Percentiles rank a stretch among this genome's conserved stretches.
Conservation (phyloP, 257 asterid genomes). For the Gardenia jasminoides region DNA sequence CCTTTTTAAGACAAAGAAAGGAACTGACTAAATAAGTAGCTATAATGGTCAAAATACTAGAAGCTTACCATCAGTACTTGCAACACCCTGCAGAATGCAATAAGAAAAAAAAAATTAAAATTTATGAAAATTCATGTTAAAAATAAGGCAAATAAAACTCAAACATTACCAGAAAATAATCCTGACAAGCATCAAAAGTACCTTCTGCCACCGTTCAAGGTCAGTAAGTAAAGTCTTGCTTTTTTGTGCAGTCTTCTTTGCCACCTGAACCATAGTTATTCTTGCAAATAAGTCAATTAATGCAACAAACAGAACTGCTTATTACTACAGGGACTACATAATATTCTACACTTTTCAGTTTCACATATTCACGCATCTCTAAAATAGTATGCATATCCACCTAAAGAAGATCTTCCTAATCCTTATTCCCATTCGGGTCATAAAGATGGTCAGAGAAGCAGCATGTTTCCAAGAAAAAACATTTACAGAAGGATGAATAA, state of each 20-base stretch:
- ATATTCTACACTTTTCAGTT: not conserved
- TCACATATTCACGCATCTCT: not conserved
- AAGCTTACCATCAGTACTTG: conserved; percentile 80
- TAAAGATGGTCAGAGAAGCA: not conserved
- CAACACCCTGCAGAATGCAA: conserved; percentile 88
- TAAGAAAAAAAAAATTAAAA: conserved; percentile 24
- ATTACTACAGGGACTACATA: not conserved
- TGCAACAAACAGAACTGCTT: not conserved
- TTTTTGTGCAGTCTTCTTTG: conserved; percentile 87
- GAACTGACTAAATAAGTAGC: not conserved
- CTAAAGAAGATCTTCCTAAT: not conserved
- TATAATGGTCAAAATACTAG: not conserved
- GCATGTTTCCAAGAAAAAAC: not conserved
- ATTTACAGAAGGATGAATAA: not conserved
- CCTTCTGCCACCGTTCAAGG: conserved; percentile 97
- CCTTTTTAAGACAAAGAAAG: not conserved
- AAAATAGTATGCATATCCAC: not conserved
- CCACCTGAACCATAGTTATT: conserved; percentile 53
- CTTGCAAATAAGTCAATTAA: not conserved
- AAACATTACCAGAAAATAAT: conserved; percentile 13
- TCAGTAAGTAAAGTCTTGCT: conserved; percentile 86
- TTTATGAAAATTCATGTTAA: conserved; percentile 19
- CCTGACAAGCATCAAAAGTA: conserved; percentile 16
- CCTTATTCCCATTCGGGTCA: not conserved
- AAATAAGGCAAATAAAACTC: conserved; percentile 17